A percentile compares a stretch with the other conserved stretches of the same genome.
These are phyloP conservation scores for Fusarium sp. DNA, from an alignment of 2,329 filamentous ascomycete species.

Conservation along the genomic window DNA sequence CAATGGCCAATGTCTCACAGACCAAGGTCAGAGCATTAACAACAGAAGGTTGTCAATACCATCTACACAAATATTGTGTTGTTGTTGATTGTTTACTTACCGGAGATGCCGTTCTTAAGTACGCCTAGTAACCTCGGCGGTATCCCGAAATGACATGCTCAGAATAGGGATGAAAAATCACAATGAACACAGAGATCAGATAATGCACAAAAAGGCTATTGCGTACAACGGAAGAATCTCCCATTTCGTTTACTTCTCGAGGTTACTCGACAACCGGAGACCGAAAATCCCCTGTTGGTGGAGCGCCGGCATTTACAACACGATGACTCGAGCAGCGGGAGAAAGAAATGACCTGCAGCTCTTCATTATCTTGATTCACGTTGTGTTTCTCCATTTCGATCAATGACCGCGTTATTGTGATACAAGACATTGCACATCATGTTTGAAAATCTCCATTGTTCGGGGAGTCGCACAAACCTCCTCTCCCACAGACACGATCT, in stretches of 20 bases:
- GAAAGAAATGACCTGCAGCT: conserved; percentile 26
- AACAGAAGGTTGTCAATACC: conserved; percentile 25
- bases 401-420: conserved; percentile 5
- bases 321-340: conserved; percentile 17
- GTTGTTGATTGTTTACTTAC: conserved; percentile 49
- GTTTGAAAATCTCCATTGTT: conserved; percentile 15
- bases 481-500: neutral
- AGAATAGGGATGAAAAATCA: neutral
- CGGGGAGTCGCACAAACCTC: conserved; percentile 19
- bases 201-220: neutral
- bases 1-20: conserved; percentile 43
- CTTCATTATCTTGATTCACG: conserved; percentile 13
- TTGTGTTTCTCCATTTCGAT: conserved; percentile 12
- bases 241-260: conserved; percentile 5
- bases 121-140: conserved; percentile 19
- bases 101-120: conserved; percentile 26
- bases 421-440: conserved; percentile 26
- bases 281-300: conserved; percentile 16
- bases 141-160: conserved; percentile 11
- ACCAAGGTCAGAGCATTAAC: conserved; percentile 33
- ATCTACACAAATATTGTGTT: conserved; percentile 14
- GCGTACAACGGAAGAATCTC: conserved; percentile 1
- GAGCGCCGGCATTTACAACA: conserved; percentile 19
- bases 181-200: neutral
- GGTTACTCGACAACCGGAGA: conserved; percentile 4